Evolutionary conservation across 2,329 filamentous ascomycete species (phyloP).

Genomic region (Myotisia sp.): DNA sequence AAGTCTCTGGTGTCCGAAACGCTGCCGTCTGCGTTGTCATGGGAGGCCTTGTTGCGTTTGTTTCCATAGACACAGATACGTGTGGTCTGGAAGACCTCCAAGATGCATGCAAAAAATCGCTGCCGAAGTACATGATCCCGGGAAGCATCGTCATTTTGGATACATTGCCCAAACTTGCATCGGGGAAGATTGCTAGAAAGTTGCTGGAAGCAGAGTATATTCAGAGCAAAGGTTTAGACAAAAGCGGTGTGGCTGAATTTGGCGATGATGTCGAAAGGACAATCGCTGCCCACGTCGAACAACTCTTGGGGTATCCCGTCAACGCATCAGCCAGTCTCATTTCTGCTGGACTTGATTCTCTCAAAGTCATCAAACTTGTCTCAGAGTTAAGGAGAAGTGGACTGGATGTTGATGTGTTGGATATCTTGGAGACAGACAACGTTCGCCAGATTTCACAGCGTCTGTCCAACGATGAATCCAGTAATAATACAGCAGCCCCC

Average conservation of each 20-base stretch:
- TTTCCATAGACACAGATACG: constrained; percentile 38
- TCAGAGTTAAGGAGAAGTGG: constrained; percentile 47
- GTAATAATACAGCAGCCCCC: background rate
- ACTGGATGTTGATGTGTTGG: constrained; percentile 42
- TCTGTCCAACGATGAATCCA: constrained; percentile 14
- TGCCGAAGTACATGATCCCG: constrained; percentile 74
- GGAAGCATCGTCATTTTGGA: constrained; percentile 51
- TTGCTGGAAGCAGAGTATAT: constrained; percentile 44
- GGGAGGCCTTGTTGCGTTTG: constrained; percentile 61
- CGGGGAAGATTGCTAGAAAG: constrained; percentile 69
- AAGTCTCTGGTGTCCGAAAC: constrained; percentile 47
- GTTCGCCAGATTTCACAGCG: constrained; percentile 24
- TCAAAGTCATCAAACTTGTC: constrained; percentile 48
- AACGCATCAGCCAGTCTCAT: constrained; percentile 33
- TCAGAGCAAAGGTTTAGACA: constrained; percentile 14
- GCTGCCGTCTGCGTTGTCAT: constrained; percentile 54
- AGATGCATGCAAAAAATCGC: constrained; percentile 53
- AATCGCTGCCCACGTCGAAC: constrained; percentile 31
- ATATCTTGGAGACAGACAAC: constrained; percentile 46
- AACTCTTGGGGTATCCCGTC: constrained; percentile 29
- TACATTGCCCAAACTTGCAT: constrained; percentile 59
- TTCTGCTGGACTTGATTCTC: constrained; percentile 51
- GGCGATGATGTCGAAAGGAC: constrained; percentile 17
- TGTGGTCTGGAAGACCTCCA: constrained; percentile 35
- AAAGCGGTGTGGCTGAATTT: constrained; percentile 10